Percentiles rank a stretch among this genome's conserved stretches.
Conservation (phyloP, 2,329 filamentous ascomycete species). For the Hypoxylon sp. region DNA sequence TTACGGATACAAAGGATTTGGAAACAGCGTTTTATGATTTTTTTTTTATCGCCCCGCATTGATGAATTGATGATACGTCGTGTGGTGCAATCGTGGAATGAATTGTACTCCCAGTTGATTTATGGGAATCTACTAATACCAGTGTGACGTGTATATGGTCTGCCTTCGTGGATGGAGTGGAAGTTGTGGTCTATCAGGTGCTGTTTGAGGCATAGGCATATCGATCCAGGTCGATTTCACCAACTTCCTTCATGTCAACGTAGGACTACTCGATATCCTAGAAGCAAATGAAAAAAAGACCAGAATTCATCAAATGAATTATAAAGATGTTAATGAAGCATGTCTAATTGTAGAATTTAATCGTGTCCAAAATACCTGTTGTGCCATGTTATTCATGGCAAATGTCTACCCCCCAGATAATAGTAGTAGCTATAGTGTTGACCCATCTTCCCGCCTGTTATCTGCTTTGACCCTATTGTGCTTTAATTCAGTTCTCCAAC, state of each 20-base stretch:
- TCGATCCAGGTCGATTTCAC: not conserved
- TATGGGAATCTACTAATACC: not conserved
- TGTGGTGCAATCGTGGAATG: not conserved
- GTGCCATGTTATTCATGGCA: no score
- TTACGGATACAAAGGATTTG: slow-evolving; percentile 22
- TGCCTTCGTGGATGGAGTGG: slow-evolving; percentile 3
- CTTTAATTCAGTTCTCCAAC: no score
- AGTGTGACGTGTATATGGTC: slow-evolving; percentile 5
- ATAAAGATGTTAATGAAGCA: no score
- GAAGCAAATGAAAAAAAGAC: slow-evolving; percentile 7
- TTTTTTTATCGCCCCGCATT: slow-evolving; percentile 6
- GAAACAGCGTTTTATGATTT: slow-evolving; percentile 27
- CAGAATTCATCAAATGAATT: slow-evolving; percentile 2
- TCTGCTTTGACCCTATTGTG: no score
- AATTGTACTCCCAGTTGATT: not conserved
- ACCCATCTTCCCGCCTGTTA: no score
- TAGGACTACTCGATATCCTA: not conserved
- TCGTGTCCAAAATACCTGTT: no score
- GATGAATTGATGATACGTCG: slow-evolving; percentile 25
- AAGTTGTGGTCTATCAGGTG: slow-evolving; percentile 6
- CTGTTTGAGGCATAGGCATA: slow-evolving; percentile 6
- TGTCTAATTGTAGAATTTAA: no score
- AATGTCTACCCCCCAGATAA: no score
- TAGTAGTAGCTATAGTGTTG: no score
- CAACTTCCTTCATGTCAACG: slow-evolving; percentile 8